Base-by-base conservation (phyloP, 768 basidiomycete species). In the Boletales sp. region DNA sequence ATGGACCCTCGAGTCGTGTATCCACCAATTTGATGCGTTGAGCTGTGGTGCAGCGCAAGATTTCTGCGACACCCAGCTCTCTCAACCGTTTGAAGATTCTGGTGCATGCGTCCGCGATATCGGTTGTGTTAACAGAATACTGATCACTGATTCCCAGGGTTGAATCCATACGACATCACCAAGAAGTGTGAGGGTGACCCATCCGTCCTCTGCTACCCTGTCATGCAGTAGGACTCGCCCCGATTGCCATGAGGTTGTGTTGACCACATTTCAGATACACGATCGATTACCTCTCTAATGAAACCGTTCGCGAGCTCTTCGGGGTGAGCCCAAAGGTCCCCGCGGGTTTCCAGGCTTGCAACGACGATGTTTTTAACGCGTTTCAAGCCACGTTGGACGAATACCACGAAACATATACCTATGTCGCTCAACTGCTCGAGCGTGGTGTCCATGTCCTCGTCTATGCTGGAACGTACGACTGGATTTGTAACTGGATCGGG, bases 401-500 rank as follows among this genome's bases (percentile, higher is more conserved):
- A 19, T 50, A 64, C 40, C 67, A 62, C 43, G 40, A 50, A 36
- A 68, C 66, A 0, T 60, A 62, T 48, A 56, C 56, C 24, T 73
- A 79, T 46, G 60, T 78, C 53, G 63, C 73, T 17, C 66, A 52
- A 13, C 77, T 92, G 30, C 77, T 92, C 11, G 88, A 92, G 51
- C 78, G 87, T 17, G 85, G 84, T 1, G 69, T 94, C n/a, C 79
- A 83, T 7, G 71, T 89, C 31, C 74, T 92, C 37, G 82, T 86
- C 41, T 89, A 89, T 54, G 83, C 82, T 1, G 86, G 86, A 17
- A 84, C 81, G 39, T 84, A 83, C 54, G 85, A 87, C 59, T 88
- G 85, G 84, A 84, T 84, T 53, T 90, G 87, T 62, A 87, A 89
- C 62, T 87, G 82, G 80, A 69, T 87, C 27, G 83, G 84, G 14